phyloP scores from a whole-genome alignment of 2,329 filamentous ascomycete genomes.

The Pestalotiopsis sp. region DNA sequence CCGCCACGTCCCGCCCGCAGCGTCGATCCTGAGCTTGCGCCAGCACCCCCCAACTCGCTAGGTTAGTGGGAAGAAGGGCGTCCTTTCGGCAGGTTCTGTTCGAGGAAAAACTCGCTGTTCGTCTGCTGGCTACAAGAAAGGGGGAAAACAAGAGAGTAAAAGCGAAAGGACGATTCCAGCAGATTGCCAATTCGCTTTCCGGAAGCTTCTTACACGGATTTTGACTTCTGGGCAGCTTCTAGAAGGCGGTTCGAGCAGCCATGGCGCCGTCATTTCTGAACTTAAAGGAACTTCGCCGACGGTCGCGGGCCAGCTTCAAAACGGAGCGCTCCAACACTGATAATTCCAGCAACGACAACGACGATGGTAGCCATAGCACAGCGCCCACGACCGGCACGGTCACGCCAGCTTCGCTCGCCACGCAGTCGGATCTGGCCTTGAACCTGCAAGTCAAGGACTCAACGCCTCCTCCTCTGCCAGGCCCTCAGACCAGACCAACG shows the following conservation, averaged over 20 bases:
- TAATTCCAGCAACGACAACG: slow-evolving; percentile 59
- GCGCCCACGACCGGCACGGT: slow-evolving; percentile 69
- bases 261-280: slow-evolving; percentile 70
- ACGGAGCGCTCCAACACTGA: slow-evolving; percentile 62
- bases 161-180: neutral
- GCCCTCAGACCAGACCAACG: slow-evolving; percentile 38
- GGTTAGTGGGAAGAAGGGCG: neutral
- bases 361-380: slow-evolving; percentile 56
- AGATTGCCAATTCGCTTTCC: slow-evolving; percentile 12
- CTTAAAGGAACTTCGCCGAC: slow-evolving; percentile 72
- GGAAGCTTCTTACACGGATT: slow-evolving; percentile 14
- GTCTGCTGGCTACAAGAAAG: neutral
- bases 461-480: slow-evolving; percentile 30
- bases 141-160: neutral
- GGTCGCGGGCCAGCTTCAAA: slow-evolving; percentile 75
- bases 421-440: slow-evolving; percentile 66
- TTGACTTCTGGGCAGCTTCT: slow-evolving; percentile 12
- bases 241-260: slow-evolving; percentile 15
- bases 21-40: neutral
- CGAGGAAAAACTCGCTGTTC: neutral
- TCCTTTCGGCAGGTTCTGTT: neutral
- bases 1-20: neutral
- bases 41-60: neutral
- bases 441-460: slow-evolving; percentile 62
- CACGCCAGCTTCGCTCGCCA: slow-evolving; percentile 74